A percentile compares a stretch with the other conserved stretches of the same genome.
Evolutionary conservation across 1,284 basidiomycete genomes (phyloP).

Genomic region (Schizopora paradoxa): DNA sequence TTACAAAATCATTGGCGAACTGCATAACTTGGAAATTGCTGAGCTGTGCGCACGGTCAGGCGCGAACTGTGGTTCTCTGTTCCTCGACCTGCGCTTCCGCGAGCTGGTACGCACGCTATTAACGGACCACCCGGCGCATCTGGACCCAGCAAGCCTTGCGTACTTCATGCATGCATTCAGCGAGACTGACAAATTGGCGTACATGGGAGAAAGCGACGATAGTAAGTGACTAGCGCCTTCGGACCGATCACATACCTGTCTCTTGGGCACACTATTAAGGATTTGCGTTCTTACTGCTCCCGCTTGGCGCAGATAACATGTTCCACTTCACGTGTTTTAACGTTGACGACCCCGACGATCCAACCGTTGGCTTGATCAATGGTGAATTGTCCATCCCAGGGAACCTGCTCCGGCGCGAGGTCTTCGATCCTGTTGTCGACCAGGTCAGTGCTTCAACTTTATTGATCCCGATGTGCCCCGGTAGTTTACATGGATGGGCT

Average conservation of each 20-base stretch:
- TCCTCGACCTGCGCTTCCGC: conserved; percentile 76
- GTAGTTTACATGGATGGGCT: conserved; percentile 17
- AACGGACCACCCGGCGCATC: conserved; percentile 70
- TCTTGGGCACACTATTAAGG: conserved; percentile 15
- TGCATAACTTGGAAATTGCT: conserved; percentile 73
- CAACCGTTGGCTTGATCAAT: conserved; percentile 66
- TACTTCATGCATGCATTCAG: conserved; percentile 83
- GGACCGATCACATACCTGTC: conserved; percentile 5
- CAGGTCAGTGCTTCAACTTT: conserved; percentile 40
- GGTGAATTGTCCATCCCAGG: conserved; percentile 79
- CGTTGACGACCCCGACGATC: conserved; percentile 69
- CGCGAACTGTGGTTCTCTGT: conserved; percentile 76
- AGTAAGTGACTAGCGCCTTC: conserved; percentile 36
- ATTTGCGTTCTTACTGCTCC: conserved; percentile 12
- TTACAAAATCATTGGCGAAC: conserved; percentile 75
- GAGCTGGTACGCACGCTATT: conserved; percentile 68
- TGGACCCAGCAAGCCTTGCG: conserved; percentile 69
- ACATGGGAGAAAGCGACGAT: conserved; percentile 65
- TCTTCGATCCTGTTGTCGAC: conserved; percentile 75
- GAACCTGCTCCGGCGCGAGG: conserved; percentile 64
- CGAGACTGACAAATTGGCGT: conserved; percentile 78
- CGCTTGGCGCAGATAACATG: conserved; percentile 50
- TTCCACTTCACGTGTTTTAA: conserved; percentile 84
- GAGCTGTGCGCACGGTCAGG: conserved; percentile 80
- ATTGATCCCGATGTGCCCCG: conserved; percentile 15